A percentile compares a stretch with the other conserved stretches of the same genome.
Conservation (phyloP, 371 early-diverging fungal species). For the Catenaria anguillulae region DNA sequence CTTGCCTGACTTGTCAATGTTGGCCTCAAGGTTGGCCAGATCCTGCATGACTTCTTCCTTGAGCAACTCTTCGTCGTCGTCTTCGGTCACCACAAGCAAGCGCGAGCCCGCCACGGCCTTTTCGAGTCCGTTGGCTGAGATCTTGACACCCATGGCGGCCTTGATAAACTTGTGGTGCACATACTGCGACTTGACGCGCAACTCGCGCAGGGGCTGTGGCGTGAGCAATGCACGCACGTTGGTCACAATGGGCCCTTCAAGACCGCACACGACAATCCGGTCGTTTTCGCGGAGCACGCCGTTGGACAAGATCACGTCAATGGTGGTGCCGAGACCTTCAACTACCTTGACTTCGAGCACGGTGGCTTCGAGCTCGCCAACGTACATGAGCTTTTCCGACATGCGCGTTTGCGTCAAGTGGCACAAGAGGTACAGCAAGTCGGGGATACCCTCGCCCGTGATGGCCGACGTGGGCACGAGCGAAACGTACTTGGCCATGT, state of each 20-base stretch:
- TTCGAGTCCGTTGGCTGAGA: constrained; percentile 90
- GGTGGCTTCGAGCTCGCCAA: constrained; percentile 94
- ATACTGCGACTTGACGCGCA: constrained; percentile 85
- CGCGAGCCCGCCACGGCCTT: constrained; percentile 98
- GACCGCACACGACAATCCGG: constrained; percentile 90
- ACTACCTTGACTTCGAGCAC: constrained; percentile 99
- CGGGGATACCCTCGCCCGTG: constrained; percentile 99
- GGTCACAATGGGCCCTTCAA: constrained; percentile 95
- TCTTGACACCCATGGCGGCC: constrained; percentile 98
- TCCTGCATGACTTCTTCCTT: constrained; percentile 89
- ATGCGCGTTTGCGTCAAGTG: constrained; percentile 90
- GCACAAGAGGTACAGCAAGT: constrained; percentile 87
- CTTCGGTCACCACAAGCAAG: constrained; percentile 79
- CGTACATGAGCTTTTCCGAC: constrained; percentile 90
- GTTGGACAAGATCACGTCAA: constrained; percentile 98
- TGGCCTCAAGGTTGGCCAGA: constrained; percentile 53
- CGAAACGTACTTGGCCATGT: constrained; percentile 89
- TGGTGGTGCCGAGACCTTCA: constrained; percentile 98
- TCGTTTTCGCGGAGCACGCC: constrained; percentile 97
- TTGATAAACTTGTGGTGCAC: constrained; percentile 93
- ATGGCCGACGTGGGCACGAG: constrained; percentile 98
- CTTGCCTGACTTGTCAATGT: constrained; percentile 70
- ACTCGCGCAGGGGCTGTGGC: constrained; percentile 97
- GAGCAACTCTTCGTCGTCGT: constrained; percentile 91
- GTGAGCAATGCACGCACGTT: constrained; percentile 89